phyloP scores from a whole-genome alignment of 768 basidiomycete genomes.

The Termitomyces titanicus region DNA sequence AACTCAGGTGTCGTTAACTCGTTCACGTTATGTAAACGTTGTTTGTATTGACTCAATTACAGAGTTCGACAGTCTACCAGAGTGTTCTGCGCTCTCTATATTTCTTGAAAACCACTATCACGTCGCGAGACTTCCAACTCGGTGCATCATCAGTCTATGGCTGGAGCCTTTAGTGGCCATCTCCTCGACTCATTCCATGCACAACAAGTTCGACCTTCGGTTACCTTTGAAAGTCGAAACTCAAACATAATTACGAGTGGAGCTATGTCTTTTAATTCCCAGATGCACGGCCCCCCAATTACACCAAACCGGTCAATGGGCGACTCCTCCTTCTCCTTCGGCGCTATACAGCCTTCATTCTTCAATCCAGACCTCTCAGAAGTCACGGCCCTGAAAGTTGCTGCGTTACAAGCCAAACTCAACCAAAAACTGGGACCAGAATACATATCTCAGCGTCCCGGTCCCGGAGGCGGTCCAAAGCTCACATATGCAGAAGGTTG shows the following conservation, averaged over 20 bases:
- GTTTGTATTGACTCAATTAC: too few relatives aligned
- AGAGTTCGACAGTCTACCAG: too few relatives aligned
- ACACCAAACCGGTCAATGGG: slow-evolving; percentile 17
- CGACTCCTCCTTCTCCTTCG: slow-evolving; percentile 25
- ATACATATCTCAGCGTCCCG: slow-evolving; percentile 84
- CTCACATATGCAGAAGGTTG: slow-evolving; percentile 95
- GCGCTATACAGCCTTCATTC: slow-evolving; percentile 28
- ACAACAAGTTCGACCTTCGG: slow-evolving; percentile 19
- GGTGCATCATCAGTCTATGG: slow-evolving; percentile 34
- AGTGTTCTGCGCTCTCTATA: too few relatives aligned
- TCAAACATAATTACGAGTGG: slow-evolving; percentile 44
- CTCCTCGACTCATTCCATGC: slow-evolving; percentile 45
- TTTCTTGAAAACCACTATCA: not conserved
- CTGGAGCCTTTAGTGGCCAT: slow-evolving; percentile 58
- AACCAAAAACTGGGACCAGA: slow-evolving; percentile 92
- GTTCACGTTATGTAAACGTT: too few relatives aligned
- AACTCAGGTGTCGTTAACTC: too few relatives aligned
- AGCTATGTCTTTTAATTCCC: slow-evolving; percentile 57
- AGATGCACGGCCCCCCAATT: slow-evolving; percentile 48
- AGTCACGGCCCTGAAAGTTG: slow-evolving; percentile 64
- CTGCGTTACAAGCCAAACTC: slow-evolving; percentile 74
- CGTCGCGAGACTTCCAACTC: too few relatives aligned
- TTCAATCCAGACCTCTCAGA: slow-evolving; percentile 43
- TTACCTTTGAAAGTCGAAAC: slow-evolving; percentile 16
- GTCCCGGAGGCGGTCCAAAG: slow-evolving; percentile 83